Base-by-base conservation (phyloP, 495 filamentous ascomycete genomes). In the Neurospora sp. region DNA sequence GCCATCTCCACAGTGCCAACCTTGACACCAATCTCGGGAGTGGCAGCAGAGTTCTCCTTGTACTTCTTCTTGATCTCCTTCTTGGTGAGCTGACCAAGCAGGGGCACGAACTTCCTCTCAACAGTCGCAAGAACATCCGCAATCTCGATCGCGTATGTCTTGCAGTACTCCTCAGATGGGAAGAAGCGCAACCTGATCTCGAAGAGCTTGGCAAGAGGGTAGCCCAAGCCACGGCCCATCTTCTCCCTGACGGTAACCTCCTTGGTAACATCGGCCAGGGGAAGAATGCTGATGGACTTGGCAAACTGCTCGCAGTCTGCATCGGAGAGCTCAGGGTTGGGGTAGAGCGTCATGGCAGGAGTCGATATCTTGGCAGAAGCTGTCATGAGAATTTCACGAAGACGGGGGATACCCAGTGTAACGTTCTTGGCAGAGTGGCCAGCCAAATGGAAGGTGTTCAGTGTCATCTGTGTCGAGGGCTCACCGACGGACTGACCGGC, bases 391-490 rank as follows among this genome's bases (percentile, higher is more conserved):
- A 99, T 98, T 89, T 99, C 96, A 81, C 96, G 88, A 34, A 99
- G 87, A 81, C 96, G 92, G 69, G 96, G 96, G 80, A 99, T 98
- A 92, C 96, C 96, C 31, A 98, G 88, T 5, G 96, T 99, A 78
- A 99, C 96, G 87, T 99, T 99, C 88, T 97, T 98, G 24, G 96
- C 91, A 31, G 94, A 92, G 86, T 98, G 96, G 80, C 96, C 96
- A 78, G 96, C 96, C 88, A 99, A 93, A 88, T 99, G 96, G 90
- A 99, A 99, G 36, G 96, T 99, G 80, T 99, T 99, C 70, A 99
- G 84, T n/a, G 96, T 99, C 96, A 99, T 98, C 82, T 99, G 96
- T 15, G 96, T 99, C 19, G 94, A 97, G 10, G 96, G 96, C 81
- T 98, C 96, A 77, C 96, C 96, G 69, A 99, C 90, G 42, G 94